Conservation (phyloP, 106 monocot species). For the Phalaenopsis aphrodite region DNA sequence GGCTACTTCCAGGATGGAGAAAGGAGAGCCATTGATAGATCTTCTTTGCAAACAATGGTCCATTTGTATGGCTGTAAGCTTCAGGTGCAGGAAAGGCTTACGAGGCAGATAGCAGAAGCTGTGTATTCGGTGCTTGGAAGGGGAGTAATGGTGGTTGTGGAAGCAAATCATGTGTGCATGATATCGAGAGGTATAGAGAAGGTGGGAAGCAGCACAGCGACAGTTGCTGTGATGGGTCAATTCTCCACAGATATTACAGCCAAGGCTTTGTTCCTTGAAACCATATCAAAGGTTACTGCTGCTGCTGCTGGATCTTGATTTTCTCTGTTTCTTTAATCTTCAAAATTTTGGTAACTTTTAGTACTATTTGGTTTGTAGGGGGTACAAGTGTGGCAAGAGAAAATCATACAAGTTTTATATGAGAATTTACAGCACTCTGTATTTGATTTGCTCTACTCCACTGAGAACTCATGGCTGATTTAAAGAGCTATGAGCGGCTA, state of each 20-base stretch:
- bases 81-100: conserved; percentile 92
- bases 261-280: conserved; percentile 56
- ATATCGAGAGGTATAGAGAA: conserved; percentile 90
- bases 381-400: too few relatives aligned
- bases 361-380: too few relatives aligned
- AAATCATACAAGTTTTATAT: too few relatives aligned
- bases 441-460: too few relatives aligned
- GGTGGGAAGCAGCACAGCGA: conserved; percentile 77
- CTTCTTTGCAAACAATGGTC: conserved; percentile 52
- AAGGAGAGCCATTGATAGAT: conserved; percentile 31
- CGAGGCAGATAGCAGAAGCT: conserved; percentile 82
- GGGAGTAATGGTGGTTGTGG: conserved; percentile 88
- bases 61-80: conserved; percentile 71
- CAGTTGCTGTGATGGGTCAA: conserved; percentile 70
- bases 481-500: too few relatives aligned
- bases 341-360: neutral
- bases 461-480: too few relatives aligned
- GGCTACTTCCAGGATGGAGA: conserved; percentile 37
- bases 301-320: conserved; percentile 14
- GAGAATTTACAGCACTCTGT: neutral
- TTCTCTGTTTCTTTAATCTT: neutral
- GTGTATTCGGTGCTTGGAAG: conserved; percentile 25
- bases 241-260: conserved; percentile 51
- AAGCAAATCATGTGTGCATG: conserved; percentile 94
- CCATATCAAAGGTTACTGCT: conserved; percentile 29